Percentiles rank a stretch among this genome's conserved stretches.
These are phyloP conservation scores for Mucor ambiguus DNA, from an alignment of 371 early-diverging fungal species.

Conservation along the genomic window DNA sequence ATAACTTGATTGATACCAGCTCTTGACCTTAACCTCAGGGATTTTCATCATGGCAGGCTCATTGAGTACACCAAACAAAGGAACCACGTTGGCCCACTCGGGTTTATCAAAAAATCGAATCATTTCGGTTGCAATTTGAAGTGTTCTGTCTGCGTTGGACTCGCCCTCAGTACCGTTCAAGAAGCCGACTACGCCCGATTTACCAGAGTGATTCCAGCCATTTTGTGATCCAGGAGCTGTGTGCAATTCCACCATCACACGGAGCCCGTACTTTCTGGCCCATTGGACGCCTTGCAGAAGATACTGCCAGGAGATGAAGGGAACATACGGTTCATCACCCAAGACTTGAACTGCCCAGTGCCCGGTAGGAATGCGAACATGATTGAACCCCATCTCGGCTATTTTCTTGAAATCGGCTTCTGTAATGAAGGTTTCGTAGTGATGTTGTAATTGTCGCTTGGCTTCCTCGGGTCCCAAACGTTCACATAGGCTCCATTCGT, in stretches of 20 bases:
- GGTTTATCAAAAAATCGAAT: slow-evolving; percentile 44
- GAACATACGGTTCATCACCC: slow-evolving; percentile 62
- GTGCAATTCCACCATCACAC: slow-evolving; percentile 78
- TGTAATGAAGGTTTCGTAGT: slow-evolving; percentile 71
- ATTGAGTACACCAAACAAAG: slow-evolving; percentile 59
- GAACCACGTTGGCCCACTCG: slow-evolving; percentile 53
- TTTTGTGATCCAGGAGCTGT: slow-evolving; percentile 81
- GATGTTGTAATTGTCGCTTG: slow-evolving; percentile 48
- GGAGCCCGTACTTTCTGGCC: slow-evolving; percentile 69
- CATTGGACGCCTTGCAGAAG: slow-evolving; percentile 62
- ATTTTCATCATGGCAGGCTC: slow-evolving; percentile 45
- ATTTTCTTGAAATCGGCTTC: slow-evolving; percentile 70
- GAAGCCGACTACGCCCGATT: slow-evolving; percentile 50
- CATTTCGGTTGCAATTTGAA: slow-evolving; percentile 41
- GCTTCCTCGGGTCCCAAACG: slow-evolving; percentile 64
- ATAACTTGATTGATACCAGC: slow-evolving; percentile 44
- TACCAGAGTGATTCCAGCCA: slow-evolving; percentile 77
- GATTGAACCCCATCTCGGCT: slow-evolving; percentile 67
- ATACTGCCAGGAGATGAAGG: slow-evolving; percentile 57
- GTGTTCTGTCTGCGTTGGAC: slow-evolving; percentile 34
- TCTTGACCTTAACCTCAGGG: slow-evolving; percentile 20
- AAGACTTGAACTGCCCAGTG: slow-evolving; percentile 66
- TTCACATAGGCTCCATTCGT: slow-evolving; percentile 70
- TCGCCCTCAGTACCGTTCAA: slow-evolving; percentile 45
- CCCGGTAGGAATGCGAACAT: slow-evolving; percentile 76